These are phyloP conservation scores for Dissophora globulifera DNA, from an alignment of 192 early-diverging fungal species.

Conservation along the genomic window DNA sequence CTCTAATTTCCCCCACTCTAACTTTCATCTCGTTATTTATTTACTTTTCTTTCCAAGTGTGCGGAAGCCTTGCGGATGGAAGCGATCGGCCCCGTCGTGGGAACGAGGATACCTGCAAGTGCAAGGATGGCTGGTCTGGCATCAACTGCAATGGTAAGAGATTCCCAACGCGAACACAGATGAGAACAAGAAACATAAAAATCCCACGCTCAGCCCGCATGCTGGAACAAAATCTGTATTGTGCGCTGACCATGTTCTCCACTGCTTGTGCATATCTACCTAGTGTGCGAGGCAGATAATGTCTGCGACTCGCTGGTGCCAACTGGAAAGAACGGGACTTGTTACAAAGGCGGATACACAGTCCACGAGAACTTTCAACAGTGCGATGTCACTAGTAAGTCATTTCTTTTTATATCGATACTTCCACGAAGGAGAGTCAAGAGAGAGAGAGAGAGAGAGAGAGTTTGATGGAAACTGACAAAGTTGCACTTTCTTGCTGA, in stretches of 20 bases:
- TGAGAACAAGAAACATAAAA: neutral
- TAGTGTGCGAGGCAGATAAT: constrained; percentile 72
- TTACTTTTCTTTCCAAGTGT: constrained; percentile 60
- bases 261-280: neutral
- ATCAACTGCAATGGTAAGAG: constrained; percentile 87
- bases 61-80: constrained; percentile 76
- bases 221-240: neutral
- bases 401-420: too few species aligned
- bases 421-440: neutral
- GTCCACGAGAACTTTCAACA: constrained; percentile 75
- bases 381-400: constrained; percentile 80
- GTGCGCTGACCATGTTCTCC: neutral
- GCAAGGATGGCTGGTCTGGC: constrained; percentile 89
- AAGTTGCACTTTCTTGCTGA: too few species aligned
- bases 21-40: neutral
- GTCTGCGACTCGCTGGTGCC: constrained; percentile 76
- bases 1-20: too few species aligned
- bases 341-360: constrained; percentile 78
- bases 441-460: too few species aligned
- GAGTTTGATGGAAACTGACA: neutral
- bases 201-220: neutral
- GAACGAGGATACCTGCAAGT: constrained; percentile 71
- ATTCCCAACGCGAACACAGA: neutral
- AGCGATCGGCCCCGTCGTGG: constrained; percentile 63
- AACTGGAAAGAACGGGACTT: constrained; percentile 77